Base-by-base conservation (phyloP, 1,139 yeast species). In the Geotrichum europaeum region DNA sequence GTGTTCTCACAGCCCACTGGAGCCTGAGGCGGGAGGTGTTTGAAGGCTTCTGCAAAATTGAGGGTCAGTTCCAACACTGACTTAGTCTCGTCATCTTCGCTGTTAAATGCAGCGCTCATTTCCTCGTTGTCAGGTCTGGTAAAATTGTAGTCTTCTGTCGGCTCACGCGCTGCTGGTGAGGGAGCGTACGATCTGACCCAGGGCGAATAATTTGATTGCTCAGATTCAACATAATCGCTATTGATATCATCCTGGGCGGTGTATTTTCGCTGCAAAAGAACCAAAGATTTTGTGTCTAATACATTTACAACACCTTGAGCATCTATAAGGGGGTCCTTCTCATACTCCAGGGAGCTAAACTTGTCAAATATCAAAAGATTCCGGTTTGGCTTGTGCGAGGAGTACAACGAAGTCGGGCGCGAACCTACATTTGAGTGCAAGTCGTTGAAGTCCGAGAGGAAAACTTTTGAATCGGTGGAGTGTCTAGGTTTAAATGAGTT, bases 181-280 rank as follows among this genome's bases (percentile, higher is more conserved):
- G 75, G 73, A 1, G 73, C 75, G 3, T 74, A 73, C 4, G 75
- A 71, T 40, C 65, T 60, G 7, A 72, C 64, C 75, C 75, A 71
- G 1, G 75, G 73, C 2, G 74, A 70, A 22, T 64, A 63, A 3
- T 67, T 53, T 2, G 68, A 69, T 59, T 73, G 76, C 61, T 72
- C 75, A 45, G 68, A 66, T 56, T 73, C 76, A 49, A 62, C 55
- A 34, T 58, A 65, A 3, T 45, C 57, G 40, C 68, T 67, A 55
- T 70, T 73, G 36, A 56, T 54, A 20, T 53, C 63, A 10, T 49
- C 53, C 6, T 50, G 51, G 7, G 51, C 25, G 24, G 65, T 36
- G 53, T 71, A 72, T 49, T 68, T 69, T 24, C 76, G 62, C 59
- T 72, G 73, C 22, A 72, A 63, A 36, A 70, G 57, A 7, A 70